phyloP scores from a whole-genome alignment of 306 rosid genomes.

The Vigna reflexopilosa region DNA sequence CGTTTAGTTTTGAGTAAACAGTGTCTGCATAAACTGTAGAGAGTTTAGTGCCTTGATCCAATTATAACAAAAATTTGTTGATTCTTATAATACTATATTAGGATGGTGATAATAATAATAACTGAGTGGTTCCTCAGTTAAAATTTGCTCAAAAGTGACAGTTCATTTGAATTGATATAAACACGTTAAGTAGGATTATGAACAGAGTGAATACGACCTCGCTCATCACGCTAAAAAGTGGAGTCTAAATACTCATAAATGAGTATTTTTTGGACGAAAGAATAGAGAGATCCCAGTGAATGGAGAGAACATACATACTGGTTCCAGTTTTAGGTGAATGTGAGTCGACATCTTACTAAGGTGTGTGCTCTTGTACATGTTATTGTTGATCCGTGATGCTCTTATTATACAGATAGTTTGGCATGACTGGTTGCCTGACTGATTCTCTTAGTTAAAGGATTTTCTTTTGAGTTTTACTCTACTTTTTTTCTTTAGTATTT shows the following conservation, averaged over 20 bases:
- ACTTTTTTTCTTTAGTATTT: background rate
- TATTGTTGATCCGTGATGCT: background rate
- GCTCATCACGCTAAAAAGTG: background rate
- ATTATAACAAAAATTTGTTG: background rate
- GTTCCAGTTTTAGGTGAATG: background rate
- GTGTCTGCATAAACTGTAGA: too few species aligned
- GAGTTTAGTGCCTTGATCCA: background rate
- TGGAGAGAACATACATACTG: background rate
- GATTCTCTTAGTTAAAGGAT: background rate
- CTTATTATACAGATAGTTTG: background rate
- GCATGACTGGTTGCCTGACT: background rate
- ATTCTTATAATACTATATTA: too few species aligned
- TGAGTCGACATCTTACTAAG: background rate
- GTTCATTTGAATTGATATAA: background rate
- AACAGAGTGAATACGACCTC: background rate
- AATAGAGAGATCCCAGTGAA: background rate
- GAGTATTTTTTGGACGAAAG: background rate
- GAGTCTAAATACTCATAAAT: background rate
- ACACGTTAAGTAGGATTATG: background rate
- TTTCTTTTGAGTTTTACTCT: background rate
- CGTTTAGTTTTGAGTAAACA: background rate
- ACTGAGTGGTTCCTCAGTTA: background rate
- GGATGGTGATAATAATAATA: too few species aligned
- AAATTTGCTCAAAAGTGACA: background rate
- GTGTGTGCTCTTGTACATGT: background rate